These are phyloP conservation scores for Stentor roeselii DNA, from an alignment of 73 alveolate species.

Conservation along the genomic window DNA sequence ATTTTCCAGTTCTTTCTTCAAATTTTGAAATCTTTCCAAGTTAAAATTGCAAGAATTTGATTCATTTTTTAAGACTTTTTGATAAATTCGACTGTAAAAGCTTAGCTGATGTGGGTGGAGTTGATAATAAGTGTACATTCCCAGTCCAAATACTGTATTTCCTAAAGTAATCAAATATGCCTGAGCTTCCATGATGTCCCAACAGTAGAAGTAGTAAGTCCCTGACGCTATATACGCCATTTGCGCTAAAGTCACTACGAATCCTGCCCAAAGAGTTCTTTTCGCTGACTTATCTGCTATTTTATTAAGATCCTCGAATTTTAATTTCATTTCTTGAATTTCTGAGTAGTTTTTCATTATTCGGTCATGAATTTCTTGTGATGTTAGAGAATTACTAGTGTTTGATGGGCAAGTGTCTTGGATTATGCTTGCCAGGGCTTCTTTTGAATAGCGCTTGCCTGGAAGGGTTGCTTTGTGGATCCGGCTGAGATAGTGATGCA, in stretches of 20 bases:
- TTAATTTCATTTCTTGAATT: neutral
- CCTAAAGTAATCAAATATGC: conserved; percentile 46
- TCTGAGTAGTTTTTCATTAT: neutral
- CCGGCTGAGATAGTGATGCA: neutral
- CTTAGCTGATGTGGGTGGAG: too few relatives aligned
- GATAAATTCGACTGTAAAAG: neutral
- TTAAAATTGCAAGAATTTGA: neutral
- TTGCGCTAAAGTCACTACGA: neutral
- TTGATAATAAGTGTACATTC: neutral
- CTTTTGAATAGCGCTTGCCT: neutral
- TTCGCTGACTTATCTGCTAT: neutral
- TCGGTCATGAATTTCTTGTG: neutral
- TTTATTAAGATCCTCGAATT: neutral
- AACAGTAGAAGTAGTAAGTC: conserved; percentile 42
- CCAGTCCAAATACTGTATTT: conserved; percentile 22
- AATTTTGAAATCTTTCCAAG: neutral
- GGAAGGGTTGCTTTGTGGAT: neutral
- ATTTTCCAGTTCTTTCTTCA: neutral
- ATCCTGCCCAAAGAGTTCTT: conserved; percentile 9
- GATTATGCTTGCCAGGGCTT: neutral
- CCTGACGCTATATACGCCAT: conserved; percentile 29
- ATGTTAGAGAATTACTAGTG: neutral
- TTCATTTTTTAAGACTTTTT: too few relatives aligned
- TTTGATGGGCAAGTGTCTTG: neutral
- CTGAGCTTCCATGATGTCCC: conserved; percentile 73